A percentile compares a stretch with the other conserved stretches of the same genome.
phyloP scores from a whole-genome alignment of 1,284 basidiomycete species.

The Gymnopus androsaceus region DNA sequence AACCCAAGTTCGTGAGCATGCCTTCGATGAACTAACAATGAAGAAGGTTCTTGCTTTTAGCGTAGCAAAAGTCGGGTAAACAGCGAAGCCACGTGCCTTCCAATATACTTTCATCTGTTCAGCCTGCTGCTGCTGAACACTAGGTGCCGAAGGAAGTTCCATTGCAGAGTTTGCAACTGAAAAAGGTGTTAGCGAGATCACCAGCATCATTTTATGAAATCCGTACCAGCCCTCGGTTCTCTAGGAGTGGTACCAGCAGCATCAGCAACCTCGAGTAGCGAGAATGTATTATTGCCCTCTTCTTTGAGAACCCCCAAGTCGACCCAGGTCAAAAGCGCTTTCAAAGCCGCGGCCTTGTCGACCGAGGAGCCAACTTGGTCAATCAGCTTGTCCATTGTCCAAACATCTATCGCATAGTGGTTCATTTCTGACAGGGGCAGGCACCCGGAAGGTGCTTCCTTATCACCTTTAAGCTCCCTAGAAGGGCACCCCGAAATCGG shows the following conservation, averaged over 20 bases:
- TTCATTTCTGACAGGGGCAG: no score
- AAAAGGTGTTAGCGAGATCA: slow-evolving; percentile 9
- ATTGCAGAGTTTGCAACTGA: slow-evolving; percentile 28
- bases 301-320: slow-evolving; percentile 80
- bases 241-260: slow-evolving; percentile 30
- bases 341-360: slow-evolving; percentile 63
- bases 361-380: slow-evolving; percentile 58
- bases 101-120: slow-evolving; percentile 86
- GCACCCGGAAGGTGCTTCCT: no score
- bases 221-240: slow-evolving; percentile 37
- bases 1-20: slow-evolving; percentile 82
- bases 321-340: slow-evolving; percentile 82
- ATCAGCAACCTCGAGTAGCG: slow-evolving; percentile 64
- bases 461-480: no score
- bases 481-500: no score
- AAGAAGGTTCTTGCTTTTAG: slow-evolving; percentile 9
- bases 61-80: not conserved
- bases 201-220: no score
- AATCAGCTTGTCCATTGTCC: slow-evolving; percentile 70
- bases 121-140: slow-evolving; percentile 74
- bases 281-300: slow-evolving; percentile 57
- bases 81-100: slow-evolving; percentile 62
- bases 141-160: slow-evolving; percentile 53
- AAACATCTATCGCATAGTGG: slow-evolving; percentile 49
- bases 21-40: slow-evolving; percentile 81